Base-by-base conservation (phyloP, 2,329 filamentous ascomycete species). In the Diaporthe caulivora region DNA sequence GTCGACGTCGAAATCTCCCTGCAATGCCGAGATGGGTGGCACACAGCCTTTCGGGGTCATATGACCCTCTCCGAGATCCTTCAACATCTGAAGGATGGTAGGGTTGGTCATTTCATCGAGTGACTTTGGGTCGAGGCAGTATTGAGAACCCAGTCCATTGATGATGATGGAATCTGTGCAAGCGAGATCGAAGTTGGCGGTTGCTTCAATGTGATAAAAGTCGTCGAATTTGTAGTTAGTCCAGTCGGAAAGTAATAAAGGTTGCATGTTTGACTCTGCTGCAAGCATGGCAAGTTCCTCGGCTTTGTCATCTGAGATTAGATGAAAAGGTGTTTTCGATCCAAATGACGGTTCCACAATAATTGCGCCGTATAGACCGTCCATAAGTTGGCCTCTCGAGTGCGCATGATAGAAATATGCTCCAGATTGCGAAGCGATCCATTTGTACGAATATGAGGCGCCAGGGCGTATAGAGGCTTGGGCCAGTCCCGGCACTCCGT, bases 111-210 rank as follows among this genome's bases (percentile, higher is more conserved):
- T 53, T 26, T 53, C 49, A n/a, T 53, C 49, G n/a, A 53, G 49
- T 29, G 6, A 17, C 15, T 53, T n/a, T 53, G 24, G 11, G 49
- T 26, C 49, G 15, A 53, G 24, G 49, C 49, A 53, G 13, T 53
- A 53, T 29, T 53, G 54, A 21, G 54, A 58, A 24, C 54, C 54
- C 54, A 58, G n/a, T 18, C 54, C 54, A n/a, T 58, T 58, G 31
- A 58, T 40, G 21, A 58, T 58, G 54, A 58, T 58, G 54, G 54
- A 58, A 18, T 58, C 54, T 24, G 54, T 58, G 54, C 54, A 58
- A 31, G 54, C 54, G 31, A 58, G 54, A 40, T 58, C 54, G 31
- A 58, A 58, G 31, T 58, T 58, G 54, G 54, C 54, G 31, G 54
- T 31, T 58, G 54, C 31, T 58, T 58, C 54, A 31, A 58, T 58